Evolutionary conservation across 805 yeast genomes (phyloP).

Genomic region (Lipomyces orientalis): DNA sequence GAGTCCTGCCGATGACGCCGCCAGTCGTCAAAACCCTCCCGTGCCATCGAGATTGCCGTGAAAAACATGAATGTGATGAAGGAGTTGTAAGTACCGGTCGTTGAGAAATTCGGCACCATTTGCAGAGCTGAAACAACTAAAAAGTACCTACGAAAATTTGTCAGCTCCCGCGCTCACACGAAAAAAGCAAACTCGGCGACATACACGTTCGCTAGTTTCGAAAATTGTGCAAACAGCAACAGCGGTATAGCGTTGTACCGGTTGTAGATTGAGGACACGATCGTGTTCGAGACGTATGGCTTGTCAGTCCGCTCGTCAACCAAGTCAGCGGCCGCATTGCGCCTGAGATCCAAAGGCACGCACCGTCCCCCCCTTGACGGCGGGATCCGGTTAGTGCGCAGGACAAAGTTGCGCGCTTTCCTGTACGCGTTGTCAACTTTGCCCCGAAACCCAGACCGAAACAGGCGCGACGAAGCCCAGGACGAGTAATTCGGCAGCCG

Average conservation of each 20-base stretch:
- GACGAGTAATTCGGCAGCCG: slow-evolving; percentile 40
- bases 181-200: slow-evolving; percentile 11
- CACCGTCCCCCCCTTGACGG: slow-evolving; percentile 73
- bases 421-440: slow-evolving; percentile 14
- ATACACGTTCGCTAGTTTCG: slow-evolving; percentile 82
- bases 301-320: slow-evolving; percentile 72
- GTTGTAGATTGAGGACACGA: slow-evolving; percentile 88
- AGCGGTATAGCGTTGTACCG: slow-evolving; percentile 82
- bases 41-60: slow-evolving; percentile 82
- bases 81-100: slow-evolving; percentile 95
- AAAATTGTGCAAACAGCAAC: slow-evolving; percentile 87
- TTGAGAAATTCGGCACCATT: slow-evolving; percentile 96
- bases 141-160: slow-evolving; percentile 57
- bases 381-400: slow-evolving; percentile 45
- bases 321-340: slow-evolving; percentile 45
- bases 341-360: slow-evolving; percentile 60
- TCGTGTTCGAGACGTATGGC: slow-evolving; percentile 68
- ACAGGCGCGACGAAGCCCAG: slow-evolving; percentile 38
- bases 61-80: slow-evolving; percentile 86
- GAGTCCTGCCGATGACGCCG: slow-evolving; percentile 83
- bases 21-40: slow-evolving; percentile 95
- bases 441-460: slow-evolving; percentile 23
- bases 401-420: slow-evolving; percentile 40
- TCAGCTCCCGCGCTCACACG: background rate
- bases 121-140: slow-evolving; percentile 89